These are phyloP conservation scores for Phaeosphaeria sp. DNA, from an alignment of 2,329 filamentous ascomycete species.

Conservation along the genomic window DNA sequence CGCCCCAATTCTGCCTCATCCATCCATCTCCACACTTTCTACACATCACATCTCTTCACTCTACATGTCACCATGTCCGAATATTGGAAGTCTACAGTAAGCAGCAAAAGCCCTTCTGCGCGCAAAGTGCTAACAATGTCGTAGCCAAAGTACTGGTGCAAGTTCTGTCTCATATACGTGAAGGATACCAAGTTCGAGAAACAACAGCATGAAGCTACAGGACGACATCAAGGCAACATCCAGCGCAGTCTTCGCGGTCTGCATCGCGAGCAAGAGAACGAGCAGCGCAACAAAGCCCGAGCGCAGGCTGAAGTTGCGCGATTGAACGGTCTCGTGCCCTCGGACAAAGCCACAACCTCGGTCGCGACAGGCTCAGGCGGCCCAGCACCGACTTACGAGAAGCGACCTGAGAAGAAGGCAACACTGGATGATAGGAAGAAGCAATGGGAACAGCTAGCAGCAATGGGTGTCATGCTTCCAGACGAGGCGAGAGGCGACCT, in stretches of 20 bases:
- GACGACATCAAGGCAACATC: constrained; percentile 81
- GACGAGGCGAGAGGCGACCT: constrained; percentile 78
- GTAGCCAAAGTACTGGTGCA: constrained; percentile 93
- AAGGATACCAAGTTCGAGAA: constrained; percentile 92
- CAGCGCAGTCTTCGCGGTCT: constrained; percentile 90
- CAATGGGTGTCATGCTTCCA: constrained; percentile 85
- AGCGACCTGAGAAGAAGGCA: constrained; percentile 51
- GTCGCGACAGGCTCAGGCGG: constrained; percentile 37
- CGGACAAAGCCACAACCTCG: constrained; percentile 36
- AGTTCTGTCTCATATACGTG: constrained; percentile 89
- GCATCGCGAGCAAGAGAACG: constrained; percentile 81
- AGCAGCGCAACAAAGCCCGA: constrained; percentile 80
- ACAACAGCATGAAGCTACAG: constrained; percentile 86
- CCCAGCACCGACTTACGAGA: constrained; percentile 35
- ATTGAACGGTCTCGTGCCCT: constrained; percentile 75
- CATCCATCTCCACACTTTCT: neutral
- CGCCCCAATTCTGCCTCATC: neutral
- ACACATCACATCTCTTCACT: neutral
- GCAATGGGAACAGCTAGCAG: constrained; percentile 86
- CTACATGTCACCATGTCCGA: constrained; percentile 74
- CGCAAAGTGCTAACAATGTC: constrained; percentile 9
- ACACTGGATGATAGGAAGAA: constrained; percentile 74
- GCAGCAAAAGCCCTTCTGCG: constrained; percentile 13
- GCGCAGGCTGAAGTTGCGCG: constrained; percentile 86
- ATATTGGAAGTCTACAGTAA: constrained; percentile 94